phyloP scores from a whole-genome alignment of 768 basidiomycete genomes.

The Russula dissimulans region DNA sequence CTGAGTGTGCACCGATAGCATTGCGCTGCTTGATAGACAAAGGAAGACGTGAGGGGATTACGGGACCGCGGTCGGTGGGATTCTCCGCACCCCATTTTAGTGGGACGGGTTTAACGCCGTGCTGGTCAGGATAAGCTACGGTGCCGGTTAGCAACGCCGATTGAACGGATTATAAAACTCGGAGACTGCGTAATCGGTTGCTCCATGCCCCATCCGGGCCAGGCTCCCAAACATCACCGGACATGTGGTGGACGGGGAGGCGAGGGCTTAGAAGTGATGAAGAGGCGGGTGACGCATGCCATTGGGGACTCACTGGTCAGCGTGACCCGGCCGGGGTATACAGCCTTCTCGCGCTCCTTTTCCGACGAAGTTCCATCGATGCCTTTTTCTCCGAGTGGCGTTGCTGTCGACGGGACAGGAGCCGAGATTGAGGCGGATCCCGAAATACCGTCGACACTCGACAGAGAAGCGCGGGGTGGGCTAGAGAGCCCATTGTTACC shows the following conservation, averaged over 20 bases:
- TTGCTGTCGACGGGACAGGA: conserved; percentile 11
- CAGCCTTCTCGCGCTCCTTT: conserved; percentile 58
- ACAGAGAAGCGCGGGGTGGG: conserved; percentile 25
- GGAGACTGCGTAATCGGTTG: neutral
- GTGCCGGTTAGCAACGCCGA: conserved; percentile 1
- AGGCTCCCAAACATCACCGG: neutral
- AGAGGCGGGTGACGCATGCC: conserved; percentile 10
- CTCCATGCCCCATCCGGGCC: neutral
- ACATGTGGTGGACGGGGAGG: neutral
- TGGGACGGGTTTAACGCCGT: conserved; percentile 72
- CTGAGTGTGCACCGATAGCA: conserved; percentile 88
- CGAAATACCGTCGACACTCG: conserved; percentile 24
- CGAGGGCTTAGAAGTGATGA: neutral
- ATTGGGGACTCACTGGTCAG: conserved; percentile 59
- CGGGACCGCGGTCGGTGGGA: conserved; percentile 64
- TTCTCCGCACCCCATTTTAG: conserved; percentile 74
- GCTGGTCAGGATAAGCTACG: conserved; percentile 81
- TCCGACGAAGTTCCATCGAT: conserved; percentile 27
- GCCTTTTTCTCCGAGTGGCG: conserved; percentile 15
- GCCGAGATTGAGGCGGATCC: conserved; percentile 24
- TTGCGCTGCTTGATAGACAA: conserved; percentile 84
- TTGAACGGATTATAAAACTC: neutral
- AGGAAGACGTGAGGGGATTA: conserved; percentile 81
- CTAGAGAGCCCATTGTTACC: conserved; percentile 27
- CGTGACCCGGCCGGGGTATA: conserved; percentile 79